Evolutionary conservation across 352 stramenopile genomes (phyloP).

Genomic region (Phytopythium boreale): DNA sequence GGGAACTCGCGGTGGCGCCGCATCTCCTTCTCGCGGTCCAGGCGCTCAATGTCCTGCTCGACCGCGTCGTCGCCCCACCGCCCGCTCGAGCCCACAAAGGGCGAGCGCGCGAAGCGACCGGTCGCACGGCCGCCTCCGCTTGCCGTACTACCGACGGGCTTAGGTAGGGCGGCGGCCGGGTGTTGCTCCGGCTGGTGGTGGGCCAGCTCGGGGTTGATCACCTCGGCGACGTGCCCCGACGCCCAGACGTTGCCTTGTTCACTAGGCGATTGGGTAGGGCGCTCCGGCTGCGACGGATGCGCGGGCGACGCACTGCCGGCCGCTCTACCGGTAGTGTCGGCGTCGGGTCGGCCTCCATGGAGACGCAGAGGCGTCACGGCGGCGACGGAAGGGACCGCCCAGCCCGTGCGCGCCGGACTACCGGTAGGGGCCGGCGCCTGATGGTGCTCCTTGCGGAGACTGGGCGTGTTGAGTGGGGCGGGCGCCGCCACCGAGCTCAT

Average conservation of each 20-base stretch:
- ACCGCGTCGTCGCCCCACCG: slow-evolving; percentile 77
- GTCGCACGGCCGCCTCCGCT: neutral
- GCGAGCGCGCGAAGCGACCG: slow-evolving; percentile 2
- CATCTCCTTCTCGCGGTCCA: slow-evolving; percentile 20
- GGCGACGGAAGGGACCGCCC: slow-evolving; percentile 21
- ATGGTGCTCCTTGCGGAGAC: slow-evolving; percentile 61
- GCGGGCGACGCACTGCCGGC: neutral
- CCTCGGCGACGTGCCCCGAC: slow-evolving; percentile 22
- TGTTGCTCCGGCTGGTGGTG: neutral
- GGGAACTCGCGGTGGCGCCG: slow-evolving; percentile 40
- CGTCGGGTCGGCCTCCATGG: neutral
- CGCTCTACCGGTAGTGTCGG: neutral
- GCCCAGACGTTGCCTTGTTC: slow-evolving; percentile 21
- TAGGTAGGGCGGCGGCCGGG: neutral
- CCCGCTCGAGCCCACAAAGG: slow-evolving; percentile 17
- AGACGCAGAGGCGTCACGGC: slow-evolving; percentile 3
- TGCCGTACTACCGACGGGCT: neutral
- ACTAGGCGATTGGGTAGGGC: neutral
- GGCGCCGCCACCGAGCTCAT: slow-evolving; percentile 20
- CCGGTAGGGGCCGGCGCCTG: slow-evolving; percentile 35
- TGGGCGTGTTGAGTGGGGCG: slow-evolving; percentile 78
- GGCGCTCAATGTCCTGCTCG: slow-evolving; percentile 51
- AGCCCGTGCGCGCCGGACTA: slow-evolving; percentile 34
- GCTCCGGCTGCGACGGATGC: neutral
- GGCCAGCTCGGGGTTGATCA: slow-evolving; percentile 2